Conservation (phyloP, 2,329 filamentous ascomycete genomes). For the Apiospora aurea region DNA sequence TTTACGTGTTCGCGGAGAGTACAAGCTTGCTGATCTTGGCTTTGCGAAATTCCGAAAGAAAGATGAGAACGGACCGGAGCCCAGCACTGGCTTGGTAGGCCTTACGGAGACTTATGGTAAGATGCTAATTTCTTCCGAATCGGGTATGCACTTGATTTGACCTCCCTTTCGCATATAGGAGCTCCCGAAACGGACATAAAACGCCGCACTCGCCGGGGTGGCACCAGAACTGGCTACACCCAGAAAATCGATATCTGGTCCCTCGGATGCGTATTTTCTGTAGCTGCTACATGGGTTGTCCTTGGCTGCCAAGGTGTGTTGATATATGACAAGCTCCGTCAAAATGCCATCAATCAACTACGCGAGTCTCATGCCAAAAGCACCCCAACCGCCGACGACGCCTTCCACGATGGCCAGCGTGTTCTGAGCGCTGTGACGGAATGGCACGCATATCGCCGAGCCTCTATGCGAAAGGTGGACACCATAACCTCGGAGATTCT, state of each 20-base stretch:
- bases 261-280: constrained; percentile 47
- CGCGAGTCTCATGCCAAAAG: not conserved
- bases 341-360: constrained; percentile 23
- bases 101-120: constrained; percentile 4
- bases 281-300: constrained; percentile 47
- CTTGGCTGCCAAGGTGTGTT: constrained; percentile 42
- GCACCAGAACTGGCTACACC: constrained; percentile 22
- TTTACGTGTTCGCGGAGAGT: constrained; percentile 39
- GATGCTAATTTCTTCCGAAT: too few species aligned
- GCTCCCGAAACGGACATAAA: constrained; percentile 24
- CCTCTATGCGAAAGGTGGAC: constrained; percentile 32
- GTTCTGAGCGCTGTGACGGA: constrained; percentile 32
- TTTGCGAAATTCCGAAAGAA: constrained; percentile 37
- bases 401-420: constrained; percentile 36
- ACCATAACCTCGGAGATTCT: constrained; percentile 33
- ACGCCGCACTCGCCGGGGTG: not conserved
- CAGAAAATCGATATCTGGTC: constrained; percentile 46
- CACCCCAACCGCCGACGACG: constrained; percentile 27
- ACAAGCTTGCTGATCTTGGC: constrained; percentile 48
- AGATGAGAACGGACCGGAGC: not conserved
- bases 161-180: too few species aligned
- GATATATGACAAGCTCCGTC: constrained; percentile 35
- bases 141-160: not conserved
- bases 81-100: not conserved
- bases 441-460: constrained; percentile 37